Evolutionary conservation across 495 filamentous ascomycete species (phyloP).

Genomic region (Penicillium nucicola): DNA sequence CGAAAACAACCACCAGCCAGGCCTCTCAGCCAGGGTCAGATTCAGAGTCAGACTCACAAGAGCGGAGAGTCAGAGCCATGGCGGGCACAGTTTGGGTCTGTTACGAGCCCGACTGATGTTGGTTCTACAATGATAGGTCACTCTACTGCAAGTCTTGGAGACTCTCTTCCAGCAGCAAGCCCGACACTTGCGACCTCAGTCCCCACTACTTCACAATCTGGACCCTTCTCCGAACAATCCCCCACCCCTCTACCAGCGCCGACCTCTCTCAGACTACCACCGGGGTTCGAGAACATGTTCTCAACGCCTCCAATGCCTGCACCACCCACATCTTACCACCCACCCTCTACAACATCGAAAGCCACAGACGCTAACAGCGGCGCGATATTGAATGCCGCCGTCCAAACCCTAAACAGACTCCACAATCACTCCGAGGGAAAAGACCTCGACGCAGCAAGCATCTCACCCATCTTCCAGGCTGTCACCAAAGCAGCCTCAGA

Average conservation of each 20-base stretch:
- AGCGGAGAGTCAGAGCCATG: neutral
- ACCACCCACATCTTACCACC: neutral
- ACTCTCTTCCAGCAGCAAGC: neutral
- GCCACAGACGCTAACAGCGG: slow-evolving; percentile 10
- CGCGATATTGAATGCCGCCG: slow-evolving; percentile 28
- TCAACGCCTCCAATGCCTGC: slow-evolving; percentile 10
- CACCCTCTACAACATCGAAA: neutral
- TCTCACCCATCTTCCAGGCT: slow-evolving; percentile 22
- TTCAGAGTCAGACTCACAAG: neutral
- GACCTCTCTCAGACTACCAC: slow-evolving; percentile 27
- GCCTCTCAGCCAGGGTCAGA: neutral
- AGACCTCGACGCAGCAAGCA: slow-evolving; percentile 6
- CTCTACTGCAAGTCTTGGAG: neutral
- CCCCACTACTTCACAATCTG: neutral
- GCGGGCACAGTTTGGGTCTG: neutral
- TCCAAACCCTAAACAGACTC: slow-evolving; percentile 37
- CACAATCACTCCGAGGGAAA: slow-evolving; percentile 35
- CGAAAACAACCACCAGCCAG: slow-evolving; percentile 32
- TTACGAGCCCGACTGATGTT: neutral
- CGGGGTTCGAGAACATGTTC: slow-evolving; percentile 41
- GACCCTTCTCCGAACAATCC: neutral
- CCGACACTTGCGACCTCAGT: slow-evolving; percentile 2
- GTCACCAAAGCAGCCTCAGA: slow-evolving; percentile 20
- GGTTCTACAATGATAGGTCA: neutral
- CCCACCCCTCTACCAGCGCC: neutral